Evolutionary conservation across 1,139 yeast genomes (phyloP), one percentile per base, ranked within the genome.

Genomic region (Scheffersomyces insectosa): DNA sequence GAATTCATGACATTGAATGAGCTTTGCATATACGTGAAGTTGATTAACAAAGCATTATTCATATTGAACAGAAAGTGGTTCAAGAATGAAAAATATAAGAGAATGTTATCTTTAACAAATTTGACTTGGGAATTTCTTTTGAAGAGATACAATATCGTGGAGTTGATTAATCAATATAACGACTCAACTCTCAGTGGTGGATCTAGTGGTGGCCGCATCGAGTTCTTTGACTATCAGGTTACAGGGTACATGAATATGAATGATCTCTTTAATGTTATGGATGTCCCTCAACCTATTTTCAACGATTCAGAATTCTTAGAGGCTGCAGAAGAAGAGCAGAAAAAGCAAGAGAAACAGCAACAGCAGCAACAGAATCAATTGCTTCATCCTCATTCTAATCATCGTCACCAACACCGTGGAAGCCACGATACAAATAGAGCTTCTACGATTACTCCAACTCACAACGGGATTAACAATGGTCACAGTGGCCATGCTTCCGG

Each of bases 1-100:
- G 73, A 71, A 45, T 66, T 66, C 37, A 66, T 72, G 61, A 63
- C 66, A 5, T 55, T 63, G 41, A 65, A 62, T 50, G 49, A 51
- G 44, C 54, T 69, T 38, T 50, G 63, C 23, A 55, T 69, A 28
- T 70, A 67, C 42, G 75, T 68, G 28, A 68, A 70, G 40, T 56
- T 72, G 43, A 70, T 73, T 44, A 72, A 72, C 52, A 72, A 71
- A 50, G 71, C 76, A 2, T 55, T 73, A 32, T 72, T 70, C 50
- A 73, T 73, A 37, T 59, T 73, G 45, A 72, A 72, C 49, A 49
- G 77, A 23, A 73, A 72, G 50, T 73, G 77, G 75, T 72, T 71
- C 56, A 73, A 73, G 46, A 72, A 72, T 49, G 78, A 72, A 51
- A 73, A 73, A 55, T 73, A 73, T 52, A 72, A 72, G 53, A 47